A percentile compares a stretch with the other conserved stretches of the same genome.
Conservation (phyloP, 129 eudicot genomes). For the Chrysanthemum makinoi region DNA sequence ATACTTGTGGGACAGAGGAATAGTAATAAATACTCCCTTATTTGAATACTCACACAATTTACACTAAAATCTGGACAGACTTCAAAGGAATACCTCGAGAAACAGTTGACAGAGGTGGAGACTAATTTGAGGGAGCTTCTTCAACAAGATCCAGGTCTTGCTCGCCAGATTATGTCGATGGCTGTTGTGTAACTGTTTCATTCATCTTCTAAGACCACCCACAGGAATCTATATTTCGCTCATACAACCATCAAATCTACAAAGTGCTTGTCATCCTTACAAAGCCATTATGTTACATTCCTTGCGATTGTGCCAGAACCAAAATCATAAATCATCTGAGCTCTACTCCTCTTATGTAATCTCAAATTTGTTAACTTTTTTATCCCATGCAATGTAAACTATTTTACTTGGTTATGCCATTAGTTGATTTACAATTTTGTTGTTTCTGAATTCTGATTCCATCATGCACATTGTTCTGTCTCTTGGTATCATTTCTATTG, state of each 20-base stretch:
- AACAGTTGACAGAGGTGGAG: slow-evolving; percentile 84
- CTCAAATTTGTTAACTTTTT: background rate
- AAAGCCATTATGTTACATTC: slow-evolving; percentile 1
- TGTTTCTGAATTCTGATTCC: too few species aligned
- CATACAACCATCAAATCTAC: background rate
- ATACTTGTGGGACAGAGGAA: too few species aligned
- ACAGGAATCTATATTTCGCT: background rate
- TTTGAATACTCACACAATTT: background rate
- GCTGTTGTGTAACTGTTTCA: slow-evolving; percentile 39
- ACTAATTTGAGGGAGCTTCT: slow-evolving; percentile 80
- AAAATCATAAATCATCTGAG: slow-evolving; percentile 3
- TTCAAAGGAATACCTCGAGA: slow-evolving; percentile 91
- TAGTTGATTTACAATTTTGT: background rate
- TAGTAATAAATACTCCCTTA: background rate
- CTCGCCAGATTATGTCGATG: slow-evolving; percentile 98
- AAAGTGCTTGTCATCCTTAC: background rate
- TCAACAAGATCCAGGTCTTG: slow-evolving; percentile 93
- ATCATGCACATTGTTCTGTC: too few species aligned
- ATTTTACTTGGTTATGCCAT: background rate
- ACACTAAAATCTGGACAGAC: slow-evolving; percentile 39
- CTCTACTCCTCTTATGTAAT: background rate
- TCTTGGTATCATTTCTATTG: too few species aligned
- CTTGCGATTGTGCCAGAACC: slow-evolving; percentile 11
- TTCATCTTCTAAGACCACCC: background rate
- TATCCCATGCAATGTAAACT: background rate